Conservation (phyloP, 768 basidiomycete species). For the Auricularia cornea region DNA sequence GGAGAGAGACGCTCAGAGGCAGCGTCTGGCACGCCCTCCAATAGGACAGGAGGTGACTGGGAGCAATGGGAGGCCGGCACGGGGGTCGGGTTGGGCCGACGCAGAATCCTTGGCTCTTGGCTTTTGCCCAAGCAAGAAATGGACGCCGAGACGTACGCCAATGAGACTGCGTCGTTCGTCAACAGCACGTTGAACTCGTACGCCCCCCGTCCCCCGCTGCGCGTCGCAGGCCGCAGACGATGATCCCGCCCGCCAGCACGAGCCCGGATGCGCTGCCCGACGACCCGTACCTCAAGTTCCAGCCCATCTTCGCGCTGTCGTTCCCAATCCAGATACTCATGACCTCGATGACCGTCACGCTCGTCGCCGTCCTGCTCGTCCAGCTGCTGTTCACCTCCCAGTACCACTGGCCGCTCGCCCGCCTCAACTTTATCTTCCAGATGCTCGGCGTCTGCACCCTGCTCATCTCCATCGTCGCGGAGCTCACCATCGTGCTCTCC, state of each 20-base stretch:
- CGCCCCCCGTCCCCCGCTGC: too few relatives aligned
- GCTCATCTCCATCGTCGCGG: constrained; percentile 68
- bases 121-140: too few relatives aligned
- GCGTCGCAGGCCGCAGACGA: too few relatives aligned
- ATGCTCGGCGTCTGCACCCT: constrained; percentile 74
- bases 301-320: constrained; percentile 78
- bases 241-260: background rate
- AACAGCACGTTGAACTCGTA: too few relatives aligned
- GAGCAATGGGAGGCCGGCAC: too few relatives aligned
- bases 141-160: too few relatives aligned
- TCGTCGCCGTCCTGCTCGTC: constrained; percentile 76
- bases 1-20: too few relatives aligned
- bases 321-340: constrained; percentile 87
- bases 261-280: background rate
- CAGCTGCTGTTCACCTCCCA: constrained; percentile 93
- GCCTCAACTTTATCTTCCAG: constrained; percentile 86
- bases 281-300: constrained; percentile 75
- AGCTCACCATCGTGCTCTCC: constrained; percentile 64
- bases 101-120: too few relatives aligned
- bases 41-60: too few relatives aligned
- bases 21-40: too few relatives aligned
- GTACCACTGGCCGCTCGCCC: constrained; percentile 92
- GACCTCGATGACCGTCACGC: constrained; percentile 75
- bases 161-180: too few relatives aligned
- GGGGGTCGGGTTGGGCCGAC: too few relatives aligned